Evolutionary conservation across 208 protist species (phyloP).

Genomic region (Herpetomonas samuelpessoai): DNA sequence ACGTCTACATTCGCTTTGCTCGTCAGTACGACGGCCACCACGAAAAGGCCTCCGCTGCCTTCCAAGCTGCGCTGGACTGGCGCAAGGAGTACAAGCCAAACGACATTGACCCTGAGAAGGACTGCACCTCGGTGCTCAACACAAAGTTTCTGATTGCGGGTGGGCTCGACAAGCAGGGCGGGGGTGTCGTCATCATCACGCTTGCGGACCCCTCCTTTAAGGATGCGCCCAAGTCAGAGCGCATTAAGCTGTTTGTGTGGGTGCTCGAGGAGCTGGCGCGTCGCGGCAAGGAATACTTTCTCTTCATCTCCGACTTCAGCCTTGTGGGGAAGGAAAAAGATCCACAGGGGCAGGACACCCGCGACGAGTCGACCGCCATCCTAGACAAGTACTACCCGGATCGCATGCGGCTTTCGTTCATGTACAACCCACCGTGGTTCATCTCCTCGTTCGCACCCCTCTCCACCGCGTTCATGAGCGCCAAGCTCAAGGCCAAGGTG

Average conservation of each 20-base stretch:
- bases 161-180: conserved; percentile 18
- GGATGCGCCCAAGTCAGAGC: conserved; percentile 14
- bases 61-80: conserved; percentile 24
- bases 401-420: conserved; percentile 15
- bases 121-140: conserved; percentile 14
- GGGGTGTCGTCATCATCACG: conserved; percentile 31
- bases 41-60: conserved; percentile 16
- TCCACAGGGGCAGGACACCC: conserved; percentile 12
- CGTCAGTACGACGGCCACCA: conserved; percentile 19
- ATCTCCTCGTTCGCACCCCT: conserved; percentile 16
- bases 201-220: conserved; percentile 18
- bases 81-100: conserved; percentile 31
- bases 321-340: conserved; percentile 31
- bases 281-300: conserved; percentile 19
- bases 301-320: conserved; percentile 35
- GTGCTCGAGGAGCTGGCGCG: conserved; percentile 21
- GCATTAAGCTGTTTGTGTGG: conserved; percentile 26
- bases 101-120: conserved; percentile 10
- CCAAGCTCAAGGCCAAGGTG: conserved; percentile 21
- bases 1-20: conserved; percentile 35
- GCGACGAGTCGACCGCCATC: conserved; percentile 28
- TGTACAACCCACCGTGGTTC: conserved; percentile 38
- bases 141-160: conserved; percentile 10
- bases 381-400: conserved; percentile 40
- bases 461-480: conserved; percentile 22